Conservation (phyloP, 2,329 filamentous ascomycete genomes). For the Sclerotinia minor region DNA sequence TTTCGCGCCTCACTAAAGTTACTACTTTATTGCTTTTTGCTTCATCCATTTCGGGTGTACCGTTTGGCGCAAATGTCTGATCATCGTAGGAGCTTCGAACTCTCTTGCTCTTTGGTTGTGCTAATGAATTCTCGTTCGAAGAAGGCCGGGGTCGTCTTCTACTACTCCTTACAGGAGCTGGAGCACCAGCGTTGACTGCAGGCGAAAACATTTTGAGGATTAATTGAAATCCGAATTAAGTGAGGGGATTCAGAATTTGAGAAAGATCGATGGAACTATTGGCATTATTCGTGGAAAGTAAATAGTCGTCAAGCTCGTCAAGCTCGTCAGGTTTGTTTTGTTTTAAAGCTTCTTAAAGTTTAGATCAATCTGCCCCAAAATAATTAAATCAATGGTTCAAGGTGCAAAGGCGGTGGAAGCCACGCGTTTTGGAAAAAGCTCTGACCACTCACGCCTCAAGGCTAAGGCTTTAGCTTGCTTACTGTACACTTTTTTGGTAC, state of each 20-base stretch:
- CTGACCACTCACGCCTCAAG: not conserved
- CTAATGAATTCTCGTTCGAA: constrained; percentile 53
- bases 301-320: constrained; percentile 8
- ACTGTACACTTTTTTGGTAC: not conserved
- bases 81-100: constrained; percentile 59
- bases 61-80: constrained; percentile 54
- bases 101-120: constrained; percentile 64
- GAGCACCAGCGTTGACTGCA: constrained; percentile 50
- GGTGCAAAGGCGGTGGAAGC: not conserved
- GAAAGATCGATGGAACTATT: not conserved
- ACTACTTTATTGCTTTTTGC: constrained; percentile 53
- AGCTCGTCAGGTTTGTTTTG: constrained; percentile 4
- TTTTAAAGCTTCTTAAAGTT: constrained; percentile 18
- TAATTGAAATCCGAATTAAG: not conserved
- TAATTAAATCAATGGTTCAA: constrained; percentile 11
- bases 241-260: not conserved
- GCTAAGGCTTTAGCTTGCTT: not conserved
- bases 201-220: constrained; percentile 58
- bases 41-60: constrained; percentile 55
- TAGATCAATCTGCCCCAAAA: constrained; percentile 6
- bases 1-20: constrained; percentile 44
- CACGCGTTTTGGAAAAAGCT: constrained; percentile 13
- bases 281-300: constrained; percentile 11
- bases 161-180: constrained; percentile 57
- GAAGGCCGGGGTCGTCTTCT: constrained; percentile 60